Conservation (phyloP, 2,329 filamentous ascomycete species). For the Taxawa tesnikishii region DNA sequence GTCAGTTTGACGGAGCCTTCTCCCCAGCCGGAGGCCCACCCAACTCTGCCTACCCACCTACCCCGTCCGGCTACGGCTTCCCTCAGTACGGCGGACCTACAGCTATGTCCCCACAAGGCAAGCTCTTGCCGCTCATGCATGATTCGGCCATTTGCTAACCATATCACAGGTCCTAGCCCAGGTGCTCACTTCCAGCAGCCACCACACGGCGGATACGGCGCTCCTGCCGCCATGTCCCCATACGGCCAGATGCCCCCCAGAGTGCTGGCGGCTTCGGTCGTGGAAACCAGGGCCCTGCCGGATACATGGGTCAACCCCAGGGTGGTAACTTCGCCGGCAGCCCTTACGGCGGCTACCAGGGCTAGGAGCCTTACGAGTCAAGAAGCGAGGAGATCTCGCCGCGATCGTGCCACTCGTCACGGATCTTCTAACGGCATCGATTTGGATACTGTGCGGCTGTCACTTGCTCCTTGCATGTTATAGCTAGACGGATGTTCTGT, state of each 20-base stretch:
- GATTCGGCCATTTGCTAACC: too few relatives aligned
- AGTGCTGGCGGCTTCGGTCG: slow-evolving; percentile 79
- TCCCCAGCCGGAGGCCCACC: slow-evolving; percentile 59
- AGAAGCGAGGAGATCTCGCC: too few relatives aligned
- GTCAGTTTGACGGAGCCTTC: slow-evolving; percentile 64
- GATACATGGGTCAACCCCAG: slow-evolving; percentile 39
- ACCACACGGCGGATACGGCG: slow-evolving; percentile 50
- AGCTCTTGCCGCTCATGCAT: slow-evolving; percentile 20
- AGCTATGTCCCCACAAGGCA: slow-evolving; percentile 50
- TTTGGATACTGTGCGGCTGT: background rate
- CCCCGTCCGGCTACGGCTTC: slow-evolving; percentile 68
- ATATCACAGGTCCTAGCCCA: slow-evolving; percentile 14
- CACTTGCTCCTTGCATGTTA: background rate
- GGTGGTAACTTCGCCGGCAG: slow-evolving; percentile 37
- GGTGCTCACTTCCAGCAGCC: slow-evolving; percentile 41
- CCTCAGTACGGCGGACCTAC: slow-evolving; percentile 78
- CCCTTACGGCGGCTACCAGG: slow-evolving; percentile 49
- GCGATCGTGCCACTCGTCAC: too few relatives aligned
- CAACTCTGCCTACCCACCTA: slow-evolving; percentile 64
- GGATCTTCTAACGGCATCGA: background rate
- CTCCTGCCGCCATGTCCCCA: slow-evolving; percentile 39
- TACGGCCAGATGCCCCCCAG: slow-evolving; percentile 38
- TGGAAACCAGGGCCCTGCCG: slow-evolving; percentile 44
- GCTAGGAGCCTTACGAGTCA: too few relatives aligned
- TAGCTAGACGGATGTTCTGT: background rate